Evolutionary conservation across 2,329 filamentous ascomycete species (phyloP), one percentile per base, ranked within the genome.

Genomic region (Fusarium napiforme): DNA sequence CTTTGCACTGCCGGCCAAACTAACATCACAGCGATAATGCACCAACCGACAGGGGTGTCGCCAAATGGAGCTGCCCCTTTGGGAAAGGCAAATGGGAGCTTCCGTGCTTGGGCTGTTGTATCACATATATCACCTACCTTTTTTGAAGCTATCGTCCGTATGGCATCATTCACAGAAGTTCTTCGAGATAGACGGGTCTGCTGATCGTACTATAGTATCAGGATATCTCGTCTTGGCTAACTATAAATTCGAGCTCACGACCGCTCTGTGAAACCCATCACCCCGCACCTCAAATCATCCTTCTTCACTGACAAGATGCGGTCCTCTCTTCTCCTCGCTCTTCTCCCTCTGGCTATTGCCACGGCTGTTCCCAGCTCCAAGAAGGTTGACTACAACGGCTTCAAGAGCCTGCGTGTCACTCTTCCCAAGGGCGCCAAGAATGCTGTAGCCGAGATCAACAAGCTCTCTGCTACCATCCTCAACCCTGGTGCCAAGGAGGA

Each of bases 371-470:
- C 69, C 1, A 67, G 56, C 55, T 73, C 71, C 46, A 73, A 73
- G 49, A 73, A 73, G 58, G 36, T 73, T 9, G 70, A 73, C 70
- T 73, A 73, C 49, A 73, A 39, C n/a, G 71, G 71, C 30, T 73
- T 73, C 66, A 73, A 73, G 43, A 70, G 70, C 37, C 65, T 73
- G n/a, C 70, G 71, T 18, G 32, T 73, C 47, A 73, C 71, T 36
- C 57, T 73, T 16, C 57, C 70, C 11, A 34, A 71, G 42, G 70
- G 47, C 23, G 47, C 65, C 18, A 45, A 73, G 21, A 39, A 68
- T 43, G 67, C 64, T 21, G 18, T 37, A 4, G 46, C 26, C 7
- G 60, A 66, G 14, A 69, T 73, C 40, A 73, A 60, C 60, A 73
- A 73, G 53, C 66, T 73, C 12, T 62, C 70, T 19, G 65, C 70